Base-by-base conservation (phyloP, 192 early-diverging fungal species). In the Jimgerdemannia lactiflua region DNA sequence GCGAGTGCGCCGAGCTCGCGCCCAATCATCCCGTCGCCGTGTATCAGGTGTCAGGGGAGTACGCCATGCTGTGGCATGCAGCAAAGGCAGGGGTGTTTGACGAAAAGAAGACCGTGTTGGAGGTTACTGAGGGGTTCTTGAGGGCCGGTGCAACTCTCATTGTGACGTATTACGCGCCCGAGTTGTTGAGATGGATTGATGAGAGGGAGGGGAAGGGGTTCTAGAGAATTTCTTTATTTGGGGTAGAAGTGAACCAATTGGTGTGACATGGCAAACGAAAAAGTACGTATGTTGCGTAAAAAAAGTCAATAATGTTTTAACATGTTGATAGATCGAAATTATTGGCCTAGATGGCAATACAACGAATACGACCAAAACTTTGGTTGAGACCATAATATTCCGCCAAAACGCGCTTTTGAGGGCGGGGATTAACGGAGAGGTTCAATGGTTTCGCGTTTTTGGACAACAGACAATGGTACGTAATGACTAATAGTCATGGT, bases 141-240 rank as follows among this genome's bases (percentile, higher is more conserved):
- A 83, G 98, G 42, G 98, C 97, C 8, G 98, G 95, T 17, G 96
- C 96, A 66, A 95, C 88, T 75, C 89, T 99, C 72, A 86, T 98
- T n/a, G 85, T 98, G 75, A 98, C 98, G 1, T 99, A 99, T 78
- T 99, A 94, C 83, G 96, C 98, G 9, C 98, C 98, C 7, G 85
- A 91, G 80, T 82, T 99, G 68, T 84, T 99, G 72, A 96, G 94
- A 65, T 98, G 96, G 96, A 80, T 99, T 69, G 89, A 93, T 39
- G 86, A 85, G 72, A 67, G 42, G 68, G 67, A 17, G 68, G 67
- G 18, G 68, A 39, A 42, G 41, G 67, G 6, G 9, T 68, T 68
- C 29, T 41, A 68, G 67, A 19, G 49, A 59, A 10, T 59, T 54
- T 59, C 49, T 59, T 59, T 59, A 14, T 59, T 59, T 14, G 6